Evolutionary conservation across 805 yeast species (phyloP).

Genomic region (Spathaspora hagerdaliae): DNA sequence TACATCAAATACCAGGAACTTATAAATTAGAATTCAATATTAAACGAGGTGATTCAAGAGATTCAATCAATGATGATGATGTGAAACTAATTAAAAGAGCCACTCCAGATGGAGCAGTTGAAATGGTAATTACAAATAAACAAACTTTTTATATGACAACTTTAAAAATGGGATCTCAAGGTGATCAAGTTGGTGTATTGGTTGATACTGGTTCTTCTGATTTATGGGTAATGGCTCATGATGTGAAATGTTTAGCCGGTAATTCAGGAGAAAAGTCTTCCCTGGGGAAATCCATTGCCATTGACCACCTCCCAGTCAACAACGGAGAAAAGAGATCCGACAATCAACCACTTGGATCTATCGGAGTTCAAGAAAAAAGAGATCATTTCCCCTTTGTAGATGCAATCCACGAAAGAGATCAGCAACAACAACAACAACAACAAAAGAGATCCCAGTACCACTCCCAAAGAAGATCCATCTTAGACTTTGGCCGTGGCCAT

Average conservation of each 20-base stretch:
- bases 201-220: constrained; percentile 43
- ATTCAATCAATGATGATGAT: constrained; percentile 3
- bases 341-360: too few relatives aligned
- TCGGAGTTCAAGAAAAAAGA: background rate
- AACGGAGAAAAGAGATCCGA: background rate
- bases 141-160: constrained; percentile 26
- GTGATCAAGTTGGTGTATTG: constrained; percentile 25
- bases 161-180: constrained; percentile 25
- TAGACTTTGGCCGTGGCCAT: too few relatives aligned
- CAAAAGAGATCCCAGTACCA: background rate
- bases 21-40: constrained; percentile 6
- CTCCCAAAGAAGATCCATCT: too few relatives aligned
- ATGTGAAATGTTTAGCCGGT: constrained; percentile 17
- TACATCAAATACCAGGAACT: background rate
- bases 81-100: constrained; percentile 15
- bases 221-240: constrained; percentile 37
- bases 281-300: constrained; percentile 3
- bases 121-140: constrained; percentile 18
- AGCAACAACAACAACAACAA: background rate
- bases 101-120: constrained; percentile 10
- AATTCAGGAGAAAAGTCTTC: background rate
- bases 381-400: background rate
- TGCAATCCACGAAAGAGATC: too few relatives aligned
- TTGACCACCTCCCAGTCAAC: too few relatives aligned
- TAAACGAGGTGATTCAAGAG: constrained; percentile 6